Evolutionary conservation across 768 basidiomycete genomes (phyloP).

Genomic region (Psilocybe subaeruginosa): DNA sequence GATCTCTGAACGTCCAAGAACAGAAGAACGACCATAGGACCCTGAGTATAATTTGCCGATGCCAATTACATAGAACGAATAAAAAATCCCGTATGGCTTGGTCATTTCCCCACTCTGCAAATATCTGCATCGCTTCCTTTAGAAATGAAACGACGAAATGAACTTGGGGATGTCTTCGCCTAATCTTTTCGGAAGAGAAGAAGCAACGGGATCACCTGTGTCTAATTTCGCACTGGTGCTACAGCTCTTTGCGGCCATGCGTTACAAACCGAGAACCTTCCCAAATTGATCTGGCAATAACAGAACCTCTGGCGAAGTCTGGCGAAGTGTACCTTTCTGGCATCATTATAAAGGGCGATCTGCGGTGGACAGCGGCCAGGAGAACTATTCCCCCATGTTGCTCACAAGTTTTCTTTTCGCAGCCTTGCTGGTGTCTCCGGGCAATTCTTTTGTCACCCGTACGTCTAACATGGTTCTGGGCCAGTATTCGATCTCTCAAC

Average conservation of each 20-base stretch:
- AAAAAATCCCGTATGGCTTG: background rate
- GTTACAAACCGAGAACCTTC: background rate
- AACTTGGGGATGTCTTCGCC: background rate
- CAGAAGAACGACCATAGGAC: background rate
- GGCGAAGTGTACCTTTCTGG: background rate
- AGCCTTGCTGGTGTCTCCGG: conserved; percentile 3
- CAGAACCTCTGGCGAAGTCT: background rate
- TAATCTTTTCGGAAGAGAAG: background rate
- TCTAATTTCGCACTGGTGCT: background rate
- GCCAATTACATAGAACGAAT: background rate
- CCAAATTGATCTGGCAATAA: background rate
- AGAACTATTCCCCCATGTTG: conserved; percentile 1
- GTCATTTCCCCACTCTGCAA: background rate
- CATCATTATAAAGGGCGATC: background rate
- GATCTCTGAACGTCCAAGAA: too few species aligned
- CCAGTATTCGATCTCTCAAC: background rate
- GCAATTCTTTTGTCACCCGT: conserved; percentile 20
- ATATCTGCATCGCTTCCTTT: too few species aligned
- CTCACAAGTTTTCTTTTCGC: conserved; percentile 5
- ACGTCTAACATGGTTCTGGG: background rate
- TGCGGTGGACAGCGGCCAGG: background rate
- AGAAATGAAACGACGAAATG: background rate
- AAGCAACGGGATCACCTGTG: background rate
- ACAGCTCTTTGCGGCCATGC: background rate
- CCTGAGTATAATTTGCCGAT: background rate